phyloP scores from a whole-genome alignment of 2,329 filamentous ascomycete species.

The Shiraia bambusicola region DNA sequence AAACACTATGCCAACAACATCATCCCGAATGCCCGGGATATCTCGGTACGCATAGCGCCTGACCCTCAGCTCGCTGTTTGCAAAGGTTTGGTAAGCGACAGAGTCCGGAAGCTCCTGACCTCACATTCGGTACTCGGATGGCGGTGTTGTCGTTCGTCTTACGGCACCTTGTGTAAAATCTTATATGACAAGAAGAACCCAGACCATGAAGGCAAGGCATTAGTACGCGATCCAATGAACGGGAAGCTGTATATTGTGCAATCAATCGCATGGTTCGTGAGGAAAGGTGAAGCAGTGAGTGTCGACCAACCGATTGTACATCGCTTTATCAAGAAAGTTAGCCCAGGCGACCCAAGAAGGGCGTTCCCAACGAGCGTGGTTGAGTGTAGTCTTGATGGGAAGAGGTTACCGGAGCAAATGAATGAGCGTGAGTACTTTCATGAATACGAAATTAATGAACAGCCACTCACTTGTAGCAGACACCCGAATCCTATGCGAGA shows the following conservation, averaged over 20 bases:
- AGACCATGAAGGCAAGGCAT: constrained; percentile 26
- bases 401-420: constrained; percentile 32
- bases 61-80: constrained; percentile 59
- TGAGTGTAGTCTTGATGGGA: constrained; percentile 27
- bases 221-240: constrained; percentile 34
- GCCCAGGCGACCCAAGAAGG: constrained; percentile 33
- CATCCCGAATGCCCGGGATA: constrained; percentile 24
- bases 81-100: constrained; percentile 55
- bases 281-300: constrained; percentile 36
- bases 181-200: constrained; percentile 39
- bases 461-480: constrained; percentile 13
- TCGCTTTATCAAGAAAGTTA: constrained; percentile 36
- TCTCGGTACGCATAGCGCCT: constrained; percentile 41
- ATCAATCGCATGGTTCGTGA: constrained; percentile 44
- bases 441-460: neutral
- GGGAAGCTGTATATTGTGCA: constrained; percentile 41
- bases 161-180: constrained; percentile 44
- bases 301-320: constrained; percentile 38
- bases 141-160: constrained; percentile 42
- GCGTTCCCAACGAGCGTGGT: constrained; percentile 39
- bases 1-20: constrained; percentile 34
- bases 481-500: constrained; percentile 40
- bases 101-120: constrained; percentile 51
- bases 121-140: constrained; percentile 48
- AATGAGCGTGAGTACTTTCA: constrained; percentile 19